Base-by-base conservation (phyloP, 2,329 filamentous ascomycete genomes). In the Chaetomiaceae sp. region DNA sequence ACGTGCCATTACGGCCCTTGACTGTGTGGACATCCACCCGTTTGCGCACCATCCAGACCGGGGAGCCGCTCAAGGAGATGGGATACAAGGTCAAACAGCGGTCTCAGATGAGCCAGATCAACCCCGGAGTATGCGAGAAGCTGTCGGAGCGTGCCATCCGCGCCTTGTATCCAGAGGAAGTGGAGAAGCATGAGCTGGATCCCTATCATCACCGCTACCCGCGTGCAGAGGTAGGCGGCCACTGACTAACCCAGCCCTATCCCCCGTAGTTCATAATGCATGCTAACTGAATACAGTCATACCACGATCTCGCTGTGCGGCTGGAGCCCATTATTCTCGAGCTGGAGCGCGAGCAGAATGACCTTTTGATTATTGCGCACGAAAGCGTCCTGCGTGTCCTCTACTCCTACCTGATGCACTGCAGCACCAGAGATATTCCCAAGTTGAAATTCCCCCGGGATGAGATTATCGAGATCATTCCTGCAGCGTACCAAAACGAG, bases 401-500 rank as follows among this genome's bases (percentile, higher is more conserved):
- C 3, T 99, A 99, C 67, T 91, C 91, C 21, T 99, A 99, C 70
- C 78, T 99, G 34, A 99, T 99, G 94, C 94, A 95, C 62, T 97
- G 94, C 73, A 94, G 92, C 67, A 91, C 95, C 8, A 87, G 87
- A 69, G 90, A 95, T 65, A 99, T 99, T 58, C 94, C 94, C 4
- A 87, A 85, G 62, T 81, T 99, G 57, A 88, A 90, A 61, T 99
- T 99, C 65, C 94, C 94, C 4, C 87, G 94, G 38, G 87, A 99
- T 66, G 90, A 99, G 68, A 97, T 99, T 66, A 96, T 99, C 61
- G 94, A 99, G 76, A 96, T 99, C 67, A 95, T 97, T 54, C 95
- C 94, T 3, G 91, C 92, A 16, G 92, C 90, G 29, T 99, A 99
- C 72, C 94, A 96, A 73, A 99, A 99, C 66, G 87, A 94, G 69